Percentiles rank a stretch among this genome's conserved stretches.
These are phyloP conservation scores for Gyromitra esculenta DNA, from an alignment of 2,329 filamentous ascomycete genomes.

Conservation along the genomic window DNA sequence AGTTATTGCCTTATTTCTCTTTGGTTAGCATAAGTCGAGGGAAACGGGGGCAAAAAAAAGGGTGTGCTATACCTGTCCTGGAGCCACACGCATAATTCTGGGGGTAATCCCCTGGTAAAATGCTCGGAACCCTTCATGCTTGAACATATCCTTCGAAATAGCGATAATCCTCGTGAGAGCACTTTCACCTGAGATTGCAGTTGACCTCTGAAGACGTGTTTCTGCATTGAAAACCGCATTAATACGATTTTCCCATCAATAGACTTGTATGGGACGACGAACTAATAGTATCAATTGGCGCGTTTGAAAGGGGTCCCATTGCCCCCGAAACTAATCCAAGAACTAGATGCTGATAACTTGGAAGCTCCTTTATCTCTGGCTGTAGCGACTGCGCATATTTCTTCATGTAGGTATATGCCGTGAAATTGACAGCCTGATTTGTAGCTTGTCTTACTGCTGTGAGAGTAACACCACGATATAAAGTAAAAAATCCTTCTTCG, in stretches of 20 bases:
- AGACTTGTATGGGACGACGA: not conserved
- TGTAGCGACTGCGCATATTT: constrained; percentile 77
- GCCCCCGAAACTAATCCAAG: constrained; percentile 92
- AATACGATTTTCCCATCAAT: not conserved
- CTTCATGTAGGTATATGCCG: constrained; percentile 95
- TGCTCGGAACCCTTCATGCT: constrained; percentile 90
- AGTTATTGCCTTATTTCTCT: constrained; percentile 65
- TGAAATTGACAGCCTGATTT: constrained; percentile 99
- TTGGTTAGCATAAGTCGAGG: not conserved
- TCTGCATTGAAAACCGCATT: constrained; percentile 61
- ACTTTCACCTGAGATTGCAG: constrained; percentile 80
- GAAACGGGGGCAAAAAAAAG: not conserved
- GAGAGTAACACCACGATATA: constrained; percentile 93
- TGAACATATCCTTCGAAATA: constrained; percentile 87
- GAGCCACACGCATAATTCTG: constrained; percentile 94
- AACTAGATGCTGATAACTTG: constrained; percentile 86
- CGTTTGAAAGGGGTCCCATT: constrained; percentile 95
- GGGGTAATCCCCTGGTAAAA: constrained; percentile 99
- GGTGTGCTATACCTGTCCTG: constrained; percentile 75
- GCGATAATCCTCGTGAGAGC: constrained; percentile 79
- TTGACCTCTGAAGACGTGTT: constrained; percentile 90
- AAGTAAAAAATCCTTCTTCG: constrained; percentile 86
- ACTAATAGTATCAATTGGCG: constrained; percentile 96
- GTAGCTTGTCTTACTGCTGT: constrained; percentile 93
- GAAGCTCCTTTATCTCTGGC: constrained; percentile 75